Percentiles rank a stretch among this genome's conserved stretches.
phyloP scores from a whole-genome alignment of 768 basidiomycete species.

The Daedaleopsis sinensis region DNA sequence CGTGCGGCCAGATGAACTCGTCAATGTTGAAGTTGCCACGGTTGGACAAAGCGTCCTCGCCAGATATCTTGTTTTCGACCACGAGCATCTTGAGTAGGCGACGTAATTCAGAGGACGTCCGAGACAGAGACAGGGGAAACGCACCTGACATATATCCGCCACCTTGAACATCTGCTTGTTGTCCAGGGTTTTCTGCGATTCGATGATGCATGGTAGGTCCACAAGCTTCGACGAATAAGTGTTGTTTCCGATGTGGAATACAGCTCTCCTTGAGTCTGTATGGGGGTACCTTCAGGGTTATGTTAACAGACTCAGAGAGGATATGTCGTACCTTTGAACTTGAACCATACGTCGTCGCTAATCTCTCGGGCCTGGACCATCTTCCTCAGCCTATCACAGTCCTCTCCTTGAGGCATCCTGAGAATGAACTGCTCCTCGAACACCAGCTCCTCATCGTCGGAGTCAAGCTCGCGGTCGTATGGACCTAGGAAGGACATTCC shows the following conservation, averaged over 20 bases:
- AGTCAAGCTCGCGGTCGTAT: constrained; percentile 94
- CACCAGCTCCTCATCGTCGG: constrained; percentile 90
- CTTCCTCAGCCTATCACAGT: constrained; percentile 78
- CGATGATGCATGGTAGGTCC: constrained; percentile 92
- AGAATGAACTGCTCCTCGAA: constrained; percentile 99
- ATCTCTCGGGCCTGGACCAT: constrained; percentile 81
- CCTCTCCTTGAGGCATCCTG: constrained; percentile 83
- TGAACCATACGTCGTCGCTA: constrained; percentile 88
- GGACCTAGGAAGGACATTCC: constrained; percentile 89
- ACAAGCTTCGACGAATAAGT: constrained; percentile 92
- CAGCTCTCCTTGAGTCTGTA: constrained; percentile 86
- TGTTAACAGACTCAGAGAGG: neutral
- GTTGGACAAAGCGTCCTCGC: constrained; percentile 63
- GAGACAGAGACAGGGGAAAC: constrained; percentile 3
- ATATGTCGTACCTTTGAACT: constrained; percentile 81
- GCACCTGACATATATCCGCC: constrained; percentile 95
- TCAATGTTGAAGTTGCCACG: constrained; percentile 84
- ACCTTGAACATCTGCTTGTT: constrained; percentile 98
- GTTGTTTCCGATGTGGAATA: constrained; percentile 83
- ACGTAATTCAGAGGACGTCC: neutral
- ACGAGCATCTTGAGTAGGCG: constrained; percentile 77
- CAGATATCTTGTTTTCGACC: constrained; percentile 73
- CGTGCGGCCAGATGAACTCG: constrained; percentile 97
- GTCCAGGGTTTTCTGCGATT: constrained; percentile 95
- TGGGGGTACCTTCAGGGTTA: neutral